Conservation (phyloP, 257 asterid species). For the Solanum stenotomum region DNA sequence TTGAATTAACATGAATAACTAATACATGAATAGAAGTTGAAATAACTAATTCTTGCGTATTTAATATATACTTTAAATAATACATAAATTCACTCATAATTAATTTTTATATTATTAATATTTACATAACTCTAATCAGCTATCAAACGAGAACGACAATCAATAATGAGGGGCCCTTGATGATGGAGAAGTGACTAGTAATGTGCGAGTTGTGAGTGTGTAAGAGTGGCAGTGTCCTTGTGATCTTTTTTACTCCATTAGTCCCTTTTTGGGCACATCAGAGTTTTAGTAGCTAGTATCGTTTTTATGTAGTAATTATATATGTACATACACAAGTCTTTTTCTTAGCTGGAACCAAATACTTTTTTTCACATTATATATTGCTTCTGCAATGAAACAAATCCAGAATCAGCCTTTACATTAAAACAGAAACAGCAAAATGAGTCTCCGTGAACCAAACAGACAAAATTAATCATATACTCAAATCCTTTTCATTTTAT, state of each 20-base stretch:
- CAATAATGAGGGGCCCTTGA: background rate
- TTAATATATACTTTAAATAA: too few species aligned
- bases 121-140: fast-evolving
- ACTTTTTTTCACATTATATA: background rate
- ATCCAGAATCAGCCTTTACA: background rate
- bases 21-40: too few species aligned
- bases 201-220: background rate
- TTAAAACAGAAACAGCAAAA: background rate
- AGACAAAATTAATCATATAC: background rate
- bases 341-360: background rate
- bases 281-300: background rate
- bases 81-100: too few species aligned
- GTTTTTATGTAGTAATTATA: background rate
- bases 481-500: background rate
- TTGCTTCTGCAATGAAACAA: background rate
- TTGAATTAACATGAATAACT: background rate
- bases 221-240: background rate
- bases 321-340: too few species aligned
- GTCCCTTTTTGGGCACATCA: background rate
- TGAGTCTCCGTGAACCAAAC: background rate
- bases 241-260: background rate
- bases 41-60: too few species aligned
- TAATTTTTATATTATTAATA: too few species aligned
- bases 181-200: background rate
- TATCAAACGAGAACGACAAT: too few species aligned